Evolutionary conservation across 148 eudicot species (phyloP).

Genomic region (Cornus florida): DNA sequence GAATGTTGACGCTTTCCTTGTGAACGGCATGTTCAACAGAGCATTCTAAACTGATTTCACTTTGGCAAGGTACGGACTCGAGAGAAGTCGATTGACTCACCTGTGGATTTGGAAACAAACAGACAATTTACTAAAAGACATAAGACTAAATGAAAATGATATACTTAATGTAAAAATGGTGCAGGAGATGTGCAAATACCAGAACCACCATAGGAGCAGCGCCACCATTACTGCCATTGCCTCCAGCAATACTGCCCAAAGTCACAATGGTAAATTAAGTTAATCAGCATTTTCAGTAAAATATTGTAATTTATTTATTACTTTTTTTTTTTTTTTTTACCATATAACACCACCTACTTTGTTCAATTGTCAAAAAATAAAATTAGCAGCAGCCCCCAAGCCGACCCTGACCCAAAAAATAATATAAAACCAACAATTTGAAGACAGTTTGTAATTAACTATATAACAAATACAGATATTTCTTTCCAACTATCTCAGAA

Average conservation of each 20-base stretch:
- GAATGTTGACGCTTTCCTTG: constrained; percentile 20
- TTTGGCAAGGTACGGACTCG: constrained; percentile 16
- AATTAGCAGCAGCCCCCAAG: not conserved
- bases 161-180: not conserved
- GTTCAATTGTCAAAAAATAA: too few relatives aligned
- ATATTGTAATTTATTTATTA: not conserved
- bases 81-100: constrained; percentile 19
- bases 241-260: constrained; percentile 34
- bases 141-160: not conserved
- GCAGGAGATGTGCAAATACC: constrained; percentile 26
- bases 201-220: constrained; percentile 16
- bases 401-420: not conserved
- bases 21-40: constrained; percentile 11
- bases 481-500: not conserved
- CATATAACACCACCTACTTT: too few relatives aligned
- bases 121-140: not conserved
- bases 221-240: constrained; percentile 16
- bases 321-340: too few relatives aligned
- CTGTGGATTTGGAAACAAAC: constrained; percentile 18
- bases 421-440: not conserved
- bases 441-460: not conserved
- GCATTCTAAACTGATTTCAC: constrained; percentile 5
- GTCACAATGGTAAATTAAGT: constrained; percentile 5
- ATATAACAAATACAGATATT: too few relatives aligned
- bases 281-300: not conserved